A percentile compares a stretch with the other conserved stretches of the same genome.
Conservation (phyloP, 495 filamentous ascomycete species). For the Daldinia caldariorum region DNA sequence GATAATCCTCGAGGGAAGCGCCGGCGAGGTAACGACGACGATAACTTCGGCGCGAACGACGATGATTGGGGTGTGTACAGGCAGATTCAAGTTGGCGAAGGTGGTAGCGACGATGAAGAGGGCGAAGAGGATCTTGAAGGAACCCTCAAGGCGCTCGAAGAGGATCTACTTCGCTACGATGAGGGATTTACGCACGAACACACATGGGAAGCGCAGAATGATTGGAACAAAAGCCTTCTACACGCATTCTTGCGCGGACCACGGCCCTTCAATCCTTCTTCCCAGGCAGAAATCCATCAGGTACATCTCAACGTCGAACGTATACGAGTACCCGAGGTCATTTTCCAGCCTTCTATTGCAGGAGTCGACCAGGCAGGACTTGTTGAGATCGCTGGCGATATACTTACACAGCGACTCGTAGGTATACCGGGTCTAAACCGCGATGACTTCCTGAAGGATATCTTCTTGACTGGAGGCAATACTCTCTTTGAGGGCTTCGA, state of each 20-base stretch:
- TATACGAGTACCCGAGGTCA: constrained; percentile 93
- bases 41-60: constrained; percentile 96
- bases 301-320: constrained; percentile 96
- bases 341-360: constrained; percentile 92
- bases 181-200: constrained; percentile 87
- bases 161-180: constrained; percentile 85
- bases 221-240: constrained; percentile 90
- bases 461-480: constrained; percentile 96
- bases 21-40: constrained; percentile 78
- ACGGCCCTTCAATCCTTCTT: constrained; percentile 82
- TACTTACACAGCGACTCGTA: constrained; percentile 80
- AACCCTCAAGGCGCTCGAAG: constrained; percentile 77
- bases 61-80: constrained; percentile 98
- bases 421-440: constrained; percentile 61
- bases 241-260: constrained; percentile 91
- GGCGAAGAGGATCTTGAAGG: constrained; percentile 87
- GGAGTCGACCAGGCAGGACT: constrained; percentile 95
- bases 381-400: constrained; percentile 86
- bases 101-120: constrained; percentile 77
- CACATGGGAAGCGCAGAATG: constrained; percentile 88
- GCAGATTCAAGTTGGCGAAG: constrained; percentile 79
- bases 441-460: constrained; percentile 76
- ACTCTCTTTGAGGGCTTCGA: constrained; percentile 88
- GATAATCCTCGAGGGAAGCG: constrained; percentile 82
- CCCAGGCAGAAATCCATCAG: constrained; percentile 83